Percentiles rank a stretch among this genome's conserved stretches.
Conservation (phyloP, 1,284 basidiomycete species). For the Ustilago sp. region DNA sequence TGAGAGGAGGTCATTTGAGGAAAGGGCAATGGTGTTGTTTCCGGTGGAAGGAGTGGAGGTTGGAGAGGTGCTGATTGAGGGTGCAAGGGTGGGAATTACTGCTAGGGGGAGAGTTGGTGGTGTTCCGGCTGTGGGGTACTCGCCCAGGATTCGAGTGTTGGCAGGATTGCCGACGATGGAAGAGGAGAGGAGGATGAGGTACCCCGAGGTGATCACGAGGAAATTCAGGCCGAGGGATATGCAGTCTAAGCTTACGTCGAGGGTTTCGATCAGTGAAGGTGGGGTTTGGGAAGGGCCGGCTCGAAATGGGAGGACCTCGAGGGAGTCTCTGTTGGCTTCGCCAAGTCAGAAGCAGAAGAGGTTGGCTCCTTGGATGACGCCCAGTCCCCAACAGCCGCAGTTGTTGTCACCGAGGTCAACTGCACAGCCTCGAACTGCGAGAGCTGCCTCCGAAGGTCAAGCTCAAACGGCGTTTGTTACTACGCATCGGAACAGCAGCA, state of each 20-base stretch:
- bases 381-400: slow-evolving; percentile 15
- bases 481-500: slow-evolving; percentile 21
- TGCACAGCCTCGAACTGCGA: slow-evolving; percentile 3
- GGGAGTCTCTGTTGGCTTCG: slow-evolving; percentile 21
- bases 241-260: slow-evolving; percentile 22
- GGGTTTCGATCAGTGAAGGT: slow-evolving; percentile 24
- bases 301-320: background rate
- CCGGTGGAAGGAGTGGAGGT: slow-evolving; percentile 30
- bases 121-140: slow-evolving; percentile 22
- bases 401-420: slow-evolving; percentile 26
- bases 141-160: slow-evolving; percentile 38
- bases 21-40: slow-evolving; percentile 17
- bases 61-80: slow-evolving; percentile 34
- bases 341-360: slow-evolving; percentile 22
- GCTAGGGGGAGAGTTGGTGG: background rate
- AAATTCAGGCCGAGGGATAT: slow-evolving; percentile 34
- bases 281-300: slow-evolving; percentile 25
- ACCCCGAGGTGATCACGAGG: slow-evolving; percentile 10
- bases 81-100: slow-evolving; percentile 1
- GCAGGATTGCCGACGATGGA: slow-evolving; percentile 41
- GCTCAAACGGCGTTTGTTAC: slow-evolving; percentile 8
- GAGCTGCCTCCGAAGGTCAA: slow-evolving; percentile 16
- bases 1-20: slow-evolving; percentile 25
- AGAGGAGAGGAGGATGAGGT: slow-evolving; percentile 33
- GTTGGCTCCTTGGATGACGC: slow-evolving; percentile 50